A percentile compares a stretch with the other conserved stretches of the same genome.
phyloP scores from a whole-genome alignment of 1,284 basidiomycete species.

The Ustilago vetiveriae region DNA sequence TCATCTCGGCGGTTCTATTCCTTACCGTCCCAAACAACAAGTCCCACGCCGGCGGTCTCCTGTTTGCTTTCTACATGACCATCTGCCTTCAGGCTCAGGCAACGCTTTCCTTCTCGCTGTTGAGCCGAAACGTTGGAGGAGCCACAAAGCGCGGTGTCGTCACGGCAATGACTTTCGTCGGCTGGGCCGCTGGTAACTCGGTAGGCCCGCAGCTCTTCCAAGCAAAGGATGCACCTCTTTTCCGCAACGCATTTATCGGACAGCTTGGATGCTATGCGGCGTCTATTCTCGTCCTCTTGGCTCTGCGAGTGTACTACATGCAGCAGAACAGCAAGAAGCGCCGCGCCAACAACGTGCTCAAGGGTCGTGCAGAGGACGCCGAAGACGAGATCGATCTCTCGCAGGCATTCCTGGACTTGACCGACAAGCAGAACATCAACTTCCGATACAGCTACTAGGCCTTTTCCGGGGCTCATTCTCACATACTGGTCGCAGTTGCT shows the following conservation, averaged over 20 bases:
- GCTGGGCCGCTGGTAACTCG: constrained; percentile 54
- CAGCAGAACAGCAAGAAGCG: constrained; percentile 69
- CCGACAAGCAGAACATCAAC: constrained; percentile 44
- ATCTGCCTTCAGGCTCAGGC: constrained; percentile 45
- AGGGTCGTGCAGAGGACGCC: constrained; percentile 29
- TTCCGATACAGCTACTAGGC: constrained; percentile 28
- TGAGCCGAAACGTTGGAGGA: constrained; percentile 70
- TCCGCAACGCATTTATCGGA: constrained; percentile 70
- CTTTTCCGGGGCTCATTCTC: background rate
- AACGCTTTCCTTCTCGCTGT: constrained; percentile 49
- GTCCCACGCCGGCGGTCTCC: constrained; percentile 34
- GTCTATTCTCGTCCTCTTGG: constrained; percentile 68
- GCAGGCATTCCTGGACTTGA: constrained; percentile 41
- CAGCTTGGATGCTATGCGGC: constrained; percentile 72
- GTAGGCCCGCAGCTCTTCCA: constrained; percentile 58
- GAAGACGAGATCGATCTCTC: constrained; percentile 35
- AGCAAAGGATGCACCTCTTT: constrained; percentile 45
- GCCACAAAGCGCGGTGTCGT: constrained; percentile 49
- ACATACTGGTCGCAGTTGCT: too few species aligned
- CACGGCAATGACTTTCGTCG: constrained; percentile 49
- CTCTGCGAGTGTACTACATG: constrained; percentile 70
- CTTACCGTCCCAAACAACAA: constrained; percentile 40
- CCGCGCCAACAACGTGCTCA: constrained; percentile 22
- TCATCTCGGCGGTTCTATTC: constrained; percentile 59
- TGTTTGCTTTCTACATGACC: constrained; percentile 41